Percentiles rank a stretch among this genome's conserved stretches.
Conservation (phyloP, 2,329 filamentous ascomycete genomes). For the Cytospora piceae region DNA sequence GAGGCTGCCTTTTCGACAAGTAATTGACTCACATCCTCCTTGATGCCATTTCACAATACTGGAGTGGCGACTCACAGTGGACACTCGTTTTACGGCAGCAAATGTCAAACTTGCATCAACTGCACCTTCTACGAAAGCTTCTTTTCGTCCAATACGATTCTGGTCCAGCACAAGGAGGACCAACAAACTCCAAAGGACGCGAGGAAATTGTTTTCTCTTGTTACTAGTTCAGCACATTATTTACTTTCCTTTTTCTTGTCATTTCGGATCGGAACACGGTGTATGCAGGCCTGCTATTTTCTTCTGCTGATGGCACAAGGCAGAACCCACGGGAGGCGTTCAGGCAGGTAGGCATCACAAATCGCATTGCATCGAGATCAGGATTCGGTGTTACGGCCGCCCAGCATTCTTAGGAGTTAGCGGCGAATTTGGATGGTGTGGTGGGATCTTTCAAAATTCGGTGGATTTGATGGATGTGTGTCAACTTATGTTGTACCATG, state of each 20-base stretch:
- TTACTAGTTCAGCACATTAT: not conserved
- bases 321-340: not conserved
- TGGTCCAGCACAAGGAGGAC: not conserved
- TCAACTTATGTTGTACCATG: slow-evolving; percentile 13
- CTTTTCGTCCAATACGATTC: not conserved
- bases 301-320: not conserved
- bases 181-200: too few relatives aligned
- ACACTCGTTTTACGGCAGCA: not conserved
- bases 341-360: slow-evolving; percentile 1
- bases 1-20: not conserved
- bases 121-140: not conserved
- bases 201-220: too few relatives aligned
- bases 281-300: not conserved
- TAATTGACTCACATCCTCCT: not conserved
- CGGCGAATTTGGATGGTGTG: slow-evolving; percentile 15
- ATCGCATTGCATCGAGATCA: not conserved
- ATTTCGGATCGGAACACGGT: not conserved
- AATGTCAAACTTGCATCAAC: too few relatives aligned
- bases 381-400: not conserved
- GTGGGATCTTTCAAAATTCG: not conserved
- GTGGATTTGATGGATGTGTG: slow-evolving; percentile 6
- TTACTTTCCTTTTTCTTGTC: not conserved
- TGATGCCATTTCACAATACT: not conserved
- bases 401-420: slow-evolving; percentile 18
- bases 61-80: not conserved